Evolutionary conservation across 345 rosid genomes (phyloP).

Genomic region (Citropsis articulata): DNA sequence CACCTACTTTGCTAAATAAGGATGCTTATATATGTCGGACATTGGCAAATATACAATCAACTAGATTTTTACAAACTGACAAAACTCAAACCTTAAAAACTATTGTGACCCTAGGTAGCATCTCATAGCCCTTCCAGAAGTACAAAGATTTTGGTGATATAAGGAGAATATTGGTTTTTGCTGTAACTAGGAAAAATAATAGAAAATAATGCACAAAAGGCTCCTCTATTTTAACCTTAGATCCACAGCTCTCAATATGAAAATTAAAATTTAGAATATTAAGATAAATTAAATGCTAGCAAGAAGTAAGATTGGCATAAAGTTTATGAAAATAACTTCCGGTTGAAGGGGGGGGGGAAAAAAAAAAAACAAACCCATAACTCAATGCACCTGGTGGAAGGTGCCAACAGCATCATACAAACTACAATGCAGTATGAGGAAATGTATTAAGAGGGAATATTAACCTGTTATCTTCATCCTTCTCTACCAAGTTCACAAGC

Average conservation of each 20-base stretch:
- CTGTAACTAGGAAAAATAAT: not conserved
- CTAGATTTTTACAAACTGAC: not conserved
- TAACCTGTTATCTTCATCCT: slow-evolving; percentile 87
- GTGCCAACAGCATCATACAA: slow-evolving; percentile 14
- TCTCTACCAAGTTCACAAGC: slow-evolving; percentile 92
- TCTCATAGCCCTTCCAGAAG: not conserved
- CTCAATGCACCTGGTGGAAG: not conserved
- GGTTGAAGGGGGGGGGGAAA: too few species aligned
- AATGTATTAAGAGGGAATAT: slow-evolving; percentile 7
- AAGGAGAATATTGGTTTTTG: not conserved
- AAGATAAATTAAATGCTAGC: not conserved
- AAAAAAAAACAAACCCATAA: not conserved
- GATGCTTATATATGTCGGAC: not conserved
- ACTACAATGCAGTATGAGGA: not conserved
- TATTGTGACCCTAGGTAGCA: not conserved
- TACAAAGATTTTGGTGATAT: not conserved
- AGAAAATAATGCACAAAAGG: not conserved
- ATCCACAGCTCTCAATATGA: not conserved
- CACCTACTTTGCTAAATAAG: not conserved
- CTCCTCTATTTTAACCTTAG: not conserved
- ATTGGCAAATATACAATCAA: not conserved
- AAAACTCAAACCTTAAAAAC: slow-evolving; percentile 1
- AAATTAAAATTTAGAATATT: not conserved
- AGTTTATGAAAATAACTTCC: not conserved
- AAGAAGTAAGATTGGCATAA: not conserved